phyloP scores from a whole-genome alignment of 257 asterid species.

The Solanum pimpinellifolium region DNA sequence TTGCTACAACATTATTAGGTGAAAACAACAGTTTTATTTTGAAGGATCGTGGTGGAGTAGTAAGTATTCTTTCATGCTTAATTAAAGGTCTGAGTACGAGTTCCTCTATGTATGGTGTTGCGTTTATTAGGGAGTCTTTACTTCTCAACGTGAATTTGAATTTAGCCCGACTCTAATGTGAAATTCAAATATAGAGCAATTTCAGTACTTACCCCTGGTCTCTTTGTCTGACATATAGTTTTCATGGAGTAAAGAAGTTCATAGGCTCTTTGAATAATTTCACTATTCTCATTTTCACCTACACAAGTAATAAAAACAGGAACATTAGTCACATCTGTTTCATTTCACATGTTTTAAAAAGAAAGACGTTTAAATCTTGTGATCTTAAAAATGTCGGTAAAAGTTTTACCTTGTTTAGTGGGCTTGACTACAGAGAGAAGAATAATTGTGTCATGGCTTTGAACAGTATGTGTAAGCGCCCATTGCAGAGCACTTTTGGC shows the following conservation, averaged over 20 bases:
- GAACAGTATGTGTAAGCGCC: slow-evolving; percentile 83
- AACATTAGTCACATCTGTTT: neutral
- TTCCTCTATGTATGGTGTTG: too few species aligned
- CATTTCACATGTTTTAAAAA: neutral
- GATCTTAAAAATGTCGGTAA: neutral
- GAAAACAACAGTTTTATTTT: neutral
- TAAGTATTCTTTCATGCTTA: too few species aligned
- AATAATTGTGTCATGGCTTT: slow-evolving; percentile 50
- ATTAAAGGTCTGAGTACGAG: neutral
- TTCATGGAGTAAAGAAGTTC: slow-evolving; percentile 35
- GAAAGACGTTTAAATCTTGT: neutral
- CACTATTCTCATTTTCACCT: slow-evolving; percentile 31
- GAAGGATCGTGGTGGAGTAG: neutral
- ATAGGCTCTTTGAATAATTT: slow-evolving; percentile 15
- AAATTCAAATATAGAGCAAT: neutral
- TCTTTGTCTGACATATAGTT: slow-evolving; percentile 33
- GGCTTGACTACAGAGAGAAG: slow-evolving; percentile 48
- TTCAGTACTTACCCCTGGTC: slow-evolving; percentile 45
- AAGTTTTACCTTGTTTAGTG: slow-evolving; percentile 27
- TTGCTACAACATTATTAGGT: neutral
- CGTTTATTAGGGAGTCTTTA: neutral
- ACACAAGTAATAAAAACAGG: neutral
- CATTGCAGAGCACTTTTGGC: slow-evolving; percentile 74
- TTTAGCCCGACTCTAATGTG: neutral
- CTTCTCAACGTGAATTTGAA: neutral